Percentiles rank a stretch among this genome's conserved stretches.
Evolutionary conservation across 108 stramenopile genomes (phyloP).

Genomic region (Pseudonitzschia pungens): DNA sequence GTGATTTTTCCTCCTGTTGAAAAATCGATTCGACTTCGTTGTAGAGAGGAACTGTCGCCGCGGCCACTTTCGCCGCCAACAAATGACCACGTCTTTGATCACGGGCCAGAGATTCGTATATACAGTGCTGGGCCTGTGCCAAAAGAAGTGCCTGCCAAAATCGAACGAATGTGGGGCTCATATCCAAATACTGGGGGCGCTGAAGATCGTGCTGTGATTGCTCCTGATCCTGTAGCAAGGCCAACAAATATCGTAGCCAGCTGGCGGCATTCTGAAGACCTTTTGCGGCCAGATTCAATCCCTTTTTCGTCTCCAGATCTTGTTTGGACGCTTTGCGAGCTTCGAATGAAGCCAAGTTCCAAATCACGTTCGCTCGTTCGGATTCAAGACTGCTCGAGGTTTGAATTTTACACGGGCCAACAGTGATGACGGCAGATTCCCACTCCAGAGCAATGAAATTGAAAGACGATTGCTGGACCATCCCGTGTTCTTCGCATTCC

Average conservation of each 20-base stretch:
- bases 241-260: constrained; percentile 23
- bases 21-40: constrained; percentile 18
- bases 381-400: constrained; percentile 19
- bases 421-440: constrained; percentile 23
- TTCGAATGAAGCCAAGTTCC: constrained; percentile 49
- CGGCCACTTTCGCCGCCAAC: constrained; percentile 47
- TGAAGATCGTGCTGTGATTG: neutral
- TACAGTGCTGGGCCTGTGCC: constrained; percentile 46
- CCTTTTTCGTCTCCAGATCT: constrained; percentile 10
- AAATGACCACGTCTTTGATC: constrained; percentile 29
- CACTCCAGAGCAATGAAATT: constrained; percentile 17
- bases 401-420: constrained; percentile 11
- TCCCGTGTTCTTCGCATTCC: constrained; percentile 32
- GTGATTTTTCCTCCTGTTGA: neutral
- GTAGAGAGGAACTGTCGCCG: constrained; percentile 41
- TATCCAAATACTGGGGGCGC: constrained; percentile 15
- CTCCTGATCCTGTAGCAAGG: constrained; percentile 1
- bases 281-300: constrained; percentile 34
- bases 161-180: constrained; percentile 27
- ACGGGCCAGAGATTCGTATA: constrained; percentile 38
- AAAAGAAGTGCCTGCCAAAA: constrained; percentile 45
- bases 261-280: constrained; percentile 45
- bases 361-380: constrained; percentile 48
- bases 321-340: constrained; percentile 35
- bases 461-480: neutral